A percentile compares a stretch with the other conserved stretches of the same genome.
These are phyloP conservation scores for Symbiodinium pilosum DNA, from an alignment of 73 alveolate genomes.

Conservation along the genomic window DNA sequence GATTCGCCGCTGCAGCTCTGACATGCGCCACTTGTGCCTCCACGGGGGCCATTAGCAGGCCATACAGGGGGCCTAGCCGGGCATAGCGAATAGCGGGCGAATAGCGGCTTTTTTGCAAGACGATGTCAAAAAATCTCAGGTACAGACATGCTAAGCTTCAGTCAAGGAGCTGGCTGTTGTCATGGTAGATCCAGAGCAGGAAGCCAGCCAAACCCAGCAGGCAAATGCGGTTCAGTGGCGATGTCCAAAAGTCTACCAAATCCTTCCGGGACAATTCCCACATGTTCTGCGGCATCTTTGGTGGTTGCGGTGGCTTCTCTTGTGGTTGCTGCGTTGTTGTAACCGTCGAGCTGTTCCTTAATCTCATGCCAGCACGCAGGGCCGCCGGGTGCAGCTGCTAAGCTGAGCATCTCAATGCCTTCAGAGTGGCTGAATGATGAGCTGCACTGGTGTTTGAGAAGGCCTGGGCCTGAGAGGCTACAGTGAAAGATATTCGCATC, in stretches of 20 bases:
- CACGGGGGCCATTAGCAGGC: too few species aligned
- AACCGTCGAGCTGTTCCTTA: not conserved
- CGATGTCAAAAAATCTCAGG: too few species aligned
- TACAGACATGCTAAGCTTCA: too few species aligned
- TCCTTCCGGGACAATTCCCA: conserved; percentile 2
- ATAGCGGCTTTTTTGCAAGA: too few species aligned
- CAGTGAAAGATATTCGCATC: too few species aligned
- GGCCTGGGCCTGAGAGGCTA: too few species aligned
- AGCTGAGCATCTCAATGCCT: not conserved
- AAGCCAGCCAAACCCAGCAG: not conserved
- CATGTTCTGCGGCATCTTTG: not conserved
- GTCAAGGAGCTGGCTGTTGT: not conserved
- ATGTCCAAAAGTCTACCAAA: not conserved
- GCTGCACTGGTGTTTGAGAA: not conserved
- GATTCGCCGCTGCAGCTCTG: not conserved
- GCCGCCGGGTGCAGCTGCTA: not conserved
- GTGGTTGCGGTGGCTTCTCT: conserved; percentile 2
- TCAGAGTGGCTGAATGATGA: not conserved
- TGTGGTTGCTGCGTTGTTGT: not conserved
- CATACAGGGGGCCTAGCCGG: too few species aligned
- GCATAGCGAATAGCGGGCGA: too few species aligned
- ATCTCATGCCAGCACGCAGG: not conserved
- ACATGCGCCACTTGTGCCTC: conserved; percentile 13
- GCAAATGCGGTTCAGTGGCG: not conserved
- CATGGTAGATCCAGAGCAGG: not conserved